phyloP scores from a whole-genome alignment of 805 yeast genomes.

The Metschnikowia sp. region DNA sequence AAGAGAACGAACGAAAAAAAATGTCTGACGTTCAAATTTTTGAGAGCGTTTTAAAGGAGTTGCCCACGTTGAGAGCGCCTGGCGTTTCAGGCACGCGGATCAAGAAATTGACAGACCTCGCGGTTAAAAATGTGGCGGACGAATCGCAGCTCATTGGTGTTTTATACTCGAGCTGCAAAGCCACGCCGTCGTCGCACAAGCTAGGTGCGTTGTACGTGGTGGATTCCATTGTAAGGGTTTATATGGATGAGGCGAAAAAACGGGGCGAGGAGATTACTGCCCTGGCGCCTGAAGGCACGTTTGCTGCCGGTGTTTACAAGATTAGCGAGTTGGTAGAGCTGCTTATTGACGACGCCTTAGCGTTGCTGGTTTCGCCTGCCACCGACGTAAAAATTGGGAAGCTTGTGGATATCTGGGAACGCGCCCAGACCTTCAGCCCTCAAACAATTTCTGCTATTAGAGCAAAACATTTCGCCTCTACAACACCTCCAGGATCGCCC shows the following conservation, averaged over 20 bases:
- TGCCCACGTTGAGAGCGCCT: conserved; percentile 65
- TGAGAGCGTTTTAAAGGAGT: conserved; percentile 46
- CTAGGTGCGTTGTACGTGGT: conserved; percentile 87
- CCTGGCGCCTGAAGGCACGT: conserved; percentile 64
- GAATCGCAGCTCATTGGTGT: conserved; percentile 57
- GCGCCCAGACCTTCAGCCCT: conserved; percentile 71
- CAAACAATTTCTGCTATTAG: conserved; percentile 53
- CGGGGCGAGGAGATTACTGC: conserved; percentile 44
- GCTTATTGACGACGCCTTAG: conserved; percentile 60
- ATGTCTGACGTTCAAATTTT: conserved; percentile 47
- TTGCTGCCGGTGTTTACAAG: conserved; percentile 66
- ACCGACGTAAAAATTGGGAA: conserved; percentile 70
- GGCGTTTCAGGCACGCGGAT: conserved; percentile 97
- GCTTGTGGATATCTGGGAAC: conserved; percentile 89
- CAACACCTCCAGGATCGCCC: conserved; percentile 67
- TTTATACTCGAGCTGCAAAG: conserved; percentile 64
- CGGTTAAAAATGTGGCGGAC: conserved; percentile 60
- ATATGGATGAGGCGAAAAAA: conserved; percentile 68
- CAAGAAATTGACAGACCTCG: conserved; percentile 75
- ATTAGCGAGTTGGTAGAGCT: conserved; percentile 63
- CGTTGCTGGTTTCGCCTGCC: conserved; percentile 51
- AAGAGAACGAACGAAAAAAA: not conserved
- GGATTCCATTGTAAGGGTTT: conserved; percentile 88
- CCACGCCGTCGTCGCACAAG: conserved; percentile 76
- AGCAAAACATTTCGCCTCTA: conserved; percentile 55